phyloP scores from a whole-genome alignment of 108 stramenopile species.

The Cyclotella choctawhatcheeana region DNA sequence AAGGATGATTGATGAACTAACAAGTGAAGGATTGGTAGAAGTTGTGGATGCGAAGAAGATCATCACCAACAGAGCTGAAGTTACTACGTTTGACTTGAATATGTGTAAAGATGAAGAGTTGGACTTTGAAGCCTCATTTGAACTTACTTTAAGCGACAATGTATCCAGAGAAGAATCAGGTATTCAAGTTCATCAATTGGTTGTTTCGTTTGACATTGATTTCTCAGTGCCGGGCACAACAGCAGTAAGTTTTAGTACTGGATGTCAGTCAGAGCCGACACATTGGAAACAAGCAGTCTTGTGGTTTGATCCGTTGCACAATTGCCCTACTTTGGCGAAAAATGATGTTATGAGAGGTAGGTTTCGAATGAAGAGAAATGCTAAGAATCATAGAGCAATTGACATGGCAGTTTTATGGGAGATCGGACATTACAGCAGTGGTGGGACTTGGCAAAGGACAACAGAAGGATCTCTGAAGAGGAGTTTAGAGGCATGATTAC shows the following conservation, averaged over 20 bases:
- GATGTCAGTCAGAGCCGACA: conserved; percentile 75
- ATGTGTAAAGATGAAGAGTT: conserved; percentile 73
- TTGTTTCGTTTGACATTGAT: conserved; percentile 83
- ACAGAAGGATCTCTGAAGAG: conserved; percentile 39
- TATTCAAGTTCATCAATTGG: conserved; percentile 65
- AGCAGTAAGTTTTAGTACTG: conserved; percentile 74
- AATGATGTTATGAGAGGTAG: conserved; percentile 34
- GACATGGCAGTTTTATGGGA: conserved; percentile 60
- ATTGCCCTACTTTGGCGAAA: conserved; percentile 40
- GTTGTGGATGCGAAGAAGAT: conserved; percentile 63
- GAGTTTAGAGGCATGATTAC: conserved; percentile 40
- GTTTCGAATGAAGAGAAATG: conserved; percentile 57
- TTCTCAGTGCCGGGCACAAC: conserved; percentile 66
- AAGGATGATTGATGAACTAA: conserved; percentile 68
- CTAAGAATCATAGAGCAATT: conserved; percentile 50
- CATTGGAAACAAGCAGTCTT: conserved; percentile 93
- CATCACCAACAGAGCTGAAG: conserved; percentile 54
- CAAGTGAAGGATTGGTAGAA: conserved; percentile 68
- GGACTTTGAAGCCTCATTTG: conserved; percentile 59
- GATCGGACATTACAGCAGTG: conserved; percentile 23
- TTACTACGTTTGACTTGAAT: conserved; percentile 69
- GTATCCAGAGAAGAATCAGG: neutral
- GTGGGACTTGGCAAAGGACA: conserved; percentile 28
- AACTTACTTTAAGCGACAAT: conserved; percentile 24
- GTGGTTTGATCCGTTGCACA: conserved; percentile 63